phyloP scores from a whole-genome alignment of 495 filamentous ascomycete species.

The Geoglossum glabrum region DNA sequence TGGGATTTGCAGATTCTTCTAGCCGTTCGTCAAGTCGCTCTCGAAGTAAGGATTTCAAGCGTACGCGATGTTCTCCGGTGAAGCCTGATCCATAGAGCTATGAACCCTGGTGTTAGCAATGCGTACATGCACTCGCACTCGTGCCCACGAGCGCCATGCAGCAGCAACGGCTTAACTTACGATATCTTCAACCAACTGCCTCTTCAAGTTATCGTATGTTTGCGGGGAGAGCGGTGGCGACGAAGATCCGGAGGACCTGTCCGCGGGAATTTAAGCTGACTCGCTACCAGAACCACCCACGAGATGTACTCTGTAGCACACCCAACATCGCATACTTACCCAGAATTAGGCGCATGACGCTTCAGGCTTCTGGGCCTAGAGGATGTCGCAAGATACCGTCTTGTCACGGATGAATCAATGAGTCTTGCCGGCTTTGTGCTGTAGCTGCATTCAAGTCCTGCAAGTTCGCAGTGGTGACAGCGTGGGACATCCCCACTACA shows the following conservation, averaged over 20 bases:
- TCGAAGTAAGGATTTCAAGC: background rate
- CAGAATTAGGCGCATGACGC: background rate
- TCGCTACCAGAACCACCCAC: background rate
- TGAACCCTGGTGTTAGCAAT: background rate
- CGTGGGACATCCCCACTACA: background rate
- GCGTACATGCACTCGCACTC: background rate
- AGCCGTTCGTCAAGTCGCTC: background rate
- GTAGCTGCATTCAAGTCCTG: background rate
- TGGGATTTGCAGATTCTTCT: background rate
- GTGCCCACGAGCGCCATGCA: background rate
- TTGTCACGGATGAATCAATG: conserved; percentile 1
- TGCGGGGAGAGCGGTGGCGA: background rate
- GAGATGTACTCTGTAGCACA: no score
- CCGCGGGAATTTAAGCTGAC: background rate
- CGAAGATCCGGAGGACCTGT: background rate
- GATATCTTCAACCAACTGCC: background rate
- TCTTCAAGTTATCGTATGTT: background rate
- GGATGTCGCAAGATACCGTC: background rate
- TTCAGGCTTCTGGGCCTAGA: background rate
- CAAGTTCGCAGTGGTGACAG: background rate
- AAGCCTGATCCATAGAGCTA: background rate
- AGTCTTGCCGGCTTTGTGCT: background rate
- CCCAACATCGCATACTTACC: background rate
- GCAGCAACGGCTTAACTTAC: background rate
- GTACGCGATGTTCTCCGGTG: background rate